phyloP scores from a whole-genome alignment of 2,329 filamentous ascomycete species.

The Gaeumannomyces sp. region DNA sequence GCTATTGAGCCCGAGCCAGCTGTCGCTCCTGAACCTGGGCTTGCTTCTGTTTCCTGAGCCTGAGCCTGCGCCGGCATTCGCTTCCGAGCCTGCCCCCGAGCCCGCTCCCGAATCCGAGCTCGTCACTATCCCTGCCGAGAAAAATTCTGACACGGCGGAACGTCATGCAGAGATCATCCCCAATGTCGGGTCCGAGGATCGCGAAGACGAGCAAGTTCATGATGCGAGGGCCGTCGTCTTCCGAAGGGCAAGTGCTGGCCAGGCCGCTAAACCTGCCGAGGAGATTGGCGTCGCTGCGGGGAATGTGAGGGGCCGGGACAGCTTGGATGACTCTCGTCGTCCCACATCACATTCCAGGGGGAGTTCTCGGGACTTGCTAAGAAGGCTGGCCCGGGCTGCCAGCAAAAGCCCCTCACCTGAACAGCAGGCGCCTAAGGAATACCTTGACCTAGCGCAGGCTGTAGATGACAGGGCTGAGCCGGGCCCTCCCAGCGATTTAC shows the following conservation, averaged over 20 bases:
- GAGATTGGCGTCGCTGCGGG: not conserved
- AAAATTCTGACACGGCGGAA: not conserved
- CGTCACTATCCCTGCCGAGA: not conserved
- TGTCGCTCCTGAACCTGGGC: not conserved
- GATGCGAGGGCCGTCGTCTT: conserved; percentile 29
- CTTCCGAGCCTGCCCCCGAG: not conserved
- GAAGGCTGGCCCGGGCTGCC: conserved; percentile 40
- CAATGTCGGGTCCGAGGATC: conserved; percentile 1
- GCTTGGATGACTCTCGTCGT: conserved; percentile 13
- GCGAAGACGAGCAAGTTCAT: conserved; percentile 27
- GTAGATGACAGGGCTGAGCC: no score
- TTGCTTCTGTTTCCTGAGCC: no score
- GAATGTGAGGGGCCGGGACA: conserved; percentile 9
- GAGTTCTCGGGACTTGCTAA: conserved; percentile 43
- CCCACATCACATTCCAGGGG: conserved; percentile 22
- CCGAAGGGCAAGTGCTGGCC: conserved; percentile 1
- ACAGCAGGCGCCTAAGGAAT: conserved; percentile 15
- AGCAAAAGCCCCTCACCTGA: conserved; percentile 37
- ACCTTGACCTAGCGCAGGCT: not conserved
- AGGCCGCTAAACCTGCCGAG: not conserved
- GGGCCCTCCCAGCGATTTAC: not conserved
- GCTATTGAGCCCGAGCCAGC: not conserved
- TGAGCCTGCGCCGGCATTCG: not conserved
- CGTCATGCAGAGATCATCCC: conserved; percentile 8
- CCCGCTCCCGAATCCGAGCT: not conserved